Base-by-base conservation (phyloP, 495 filamentous ascomycete species). In the Alectoria sarmentosa region DNA sequence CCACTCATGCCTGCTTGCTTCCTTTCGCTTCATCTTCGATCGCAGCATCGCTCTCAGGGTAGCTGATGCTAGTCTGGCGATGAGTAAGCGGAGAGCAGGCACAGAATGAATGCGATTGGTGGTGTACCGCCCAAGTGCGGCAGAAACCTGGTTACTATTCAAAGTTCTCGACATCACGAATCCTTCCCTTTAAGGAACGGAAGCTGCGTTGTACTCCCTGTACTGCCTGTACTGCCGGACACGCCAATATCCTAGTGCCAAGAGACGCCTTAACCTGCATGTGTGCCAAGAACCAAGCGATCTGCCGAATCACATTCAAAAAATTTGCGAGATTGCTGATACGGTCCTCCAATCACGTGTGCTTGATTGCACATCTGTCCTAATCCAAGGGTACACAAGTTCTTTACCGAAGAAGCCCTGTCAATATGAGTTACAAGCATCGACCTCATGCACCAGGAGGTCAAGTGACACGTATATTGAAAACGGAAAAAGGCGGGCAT, bases 1-100 rank as follows among this genome's bases (percentile, higher is more conserved):
- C 52, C 52, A 55, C 30, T 55, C 52, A 21, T 55, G 34, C 17
- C 30, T 30, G 30, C 5, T 55, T 30, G 52, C 30, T 34, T 11
- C 6, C 1, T 34, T 32, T 11, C 52, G 39, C 54, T 34, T 32
- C 5, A 28, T 38, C 54, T 57, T 36, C 41, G 36, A 13, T 34
- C 42, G 14, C 54, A 55, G 52, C 42, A 58, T 64, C 62, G 58
- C 28, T 30, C 26, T 60, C 39, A 21, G 37, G 13, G 17, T 21
- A 28, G 28, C 14, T 5, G 38, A 30, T 58, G 30, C 62, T 64
- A 64, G 62, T 58, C 54, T 23, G 39, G 30, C 62, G 37, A 64
- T 42, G 54, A 54, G 9, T 52, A 63, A 63, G 61, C 44, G 28
- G 39, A 37, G 38, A n/a, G 13, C 26, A 46, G 28, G 14, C 37